Conservation (phyloP, 768 basidiomycete genomes). For the Lanmaoa rubissima region DNA sequence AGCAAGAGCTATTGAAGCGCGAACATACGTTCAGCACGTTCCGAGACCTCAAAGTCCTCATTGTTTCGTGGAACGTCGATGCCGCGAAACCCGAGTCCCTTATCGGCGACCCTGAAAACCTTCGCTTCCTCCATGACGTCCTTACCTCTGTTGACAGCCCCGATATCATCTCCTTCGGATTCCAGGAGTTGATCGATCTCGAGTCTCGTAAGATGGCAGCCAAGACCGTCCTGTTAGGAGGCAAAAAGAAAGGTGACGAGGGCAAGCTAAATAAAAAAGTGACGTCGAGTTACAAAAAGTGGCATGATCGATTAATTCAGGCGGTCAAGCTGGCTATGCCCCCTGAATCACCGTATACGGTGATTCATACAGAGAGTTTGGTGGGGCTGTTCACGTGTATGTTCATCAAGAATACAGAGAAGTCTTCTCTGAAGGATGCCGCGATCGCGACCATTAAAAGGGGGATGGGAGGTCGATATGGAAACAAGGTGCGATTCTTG, state of each 20-base stretch:
- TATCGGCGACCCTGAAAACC: conserved; percentile 62
- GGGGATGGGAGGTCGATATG: conserved; percentile 90
- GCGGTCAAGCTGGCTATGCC: conserved; percentile 78
- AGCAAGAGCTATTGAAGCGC: conserved; percentile 69
- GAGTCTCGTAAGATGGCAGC: conserved; percentile 90
- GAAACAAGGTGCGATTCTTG: conserved; percentile 75
- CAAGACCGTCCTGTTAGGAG: conserved; percentile 81
- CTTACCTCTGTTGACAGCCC: conserved; percentile 71
- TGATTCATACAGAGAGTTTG: conserved; percentile 82
- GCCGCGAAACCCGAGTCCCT: conserved; percentile 81
- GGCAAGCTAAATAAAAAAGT: conserved; percentile 70
- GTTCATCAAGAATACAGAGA: conserved; percentile 72
- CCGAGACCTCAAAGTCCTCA: conserved; percentile 71
- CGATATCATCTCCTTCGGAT: conserved; percentile 90
- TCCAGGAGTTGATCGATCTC: conserved; percentile 97
- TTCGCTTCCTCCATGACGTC: conserved; percentile 75
- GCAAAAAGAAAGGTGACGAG: conserved; percentile 59
- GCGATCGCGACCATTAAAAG: conserved; percentile 84
- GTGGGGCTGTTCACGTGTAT: conserved; percentile 81
- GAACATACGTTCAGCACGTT: conserved; percentile 79
- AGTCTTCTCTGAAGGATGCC: conserved; percentile 57
- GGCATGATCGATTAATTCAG: conserved; percentile 76
- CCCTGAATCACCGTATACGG: conserved; percentile 69
- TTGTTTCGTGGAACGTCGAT: conserved; percentile 93
- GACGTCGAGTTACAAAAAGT: conserved; percentile 80